A percentile compares a stretch with the other conserved stretches of the same genome.
Evolutionary conservation across 2,329 filamentous ascomycete genomes (phyloP).

Genomic region (Phialophora chinensis): DNA sequence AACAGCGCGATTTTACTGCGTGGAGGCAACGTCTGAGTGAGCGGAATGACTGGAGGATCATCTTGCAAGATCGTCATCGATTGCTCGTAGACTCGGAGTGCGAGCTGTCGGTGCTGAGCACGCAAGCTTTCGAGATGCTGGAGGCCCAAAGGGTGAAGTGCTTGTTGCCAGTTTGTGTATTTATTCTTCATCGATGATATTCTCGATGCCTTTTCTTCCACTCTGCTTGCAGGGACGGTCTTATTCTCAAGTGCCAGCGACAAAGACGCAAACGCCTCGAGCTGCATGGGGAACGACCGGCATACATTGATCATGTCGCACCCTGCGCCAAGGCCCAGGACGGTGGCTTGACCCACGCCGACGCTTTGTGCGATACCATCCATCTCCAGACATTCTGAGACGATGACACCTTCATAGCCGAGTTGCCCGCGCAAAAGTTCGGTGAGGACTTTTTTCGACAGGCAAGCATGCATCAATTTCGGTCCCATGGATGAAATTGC

Average conservation of each 20-base stretch:
- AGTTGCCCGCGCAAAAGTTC: conserved; percentile 85
- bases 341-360: conserved; percentile 91
- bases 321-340: conserved; percentile 95
- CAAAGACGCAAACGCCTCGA: conserved; percentile 86
- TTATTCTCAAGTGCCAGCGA: conserved; percentile 88
- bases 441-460: conserved; percentile 91
- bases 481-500: conserved; percentile 88
- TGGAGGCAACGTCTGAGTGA: conserved; percentile 58
- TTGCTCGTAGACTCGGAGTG: conserved; percentile 72
- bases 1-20: too few relatives aligned
- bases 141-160: conserved; percentile 82
- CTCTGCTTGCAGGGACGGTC: conserved; percentile 79
- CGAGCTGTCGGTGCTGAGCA: too few relatives aligned
- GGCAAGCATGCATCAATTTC: conserved; percentile 91
- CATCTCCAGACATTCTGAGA: conserved; percentile 96
- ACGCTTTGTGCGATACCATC: conserved; percentile 93
- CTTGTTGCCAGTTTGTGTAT: conserved; percentile 88
- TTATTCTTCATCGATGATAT: conserved; percentile 80
- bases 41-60: conserved; percentile 79
- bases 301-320: conserved; percentile 90
- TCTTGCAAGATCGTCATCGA: conserved; percentile 93
- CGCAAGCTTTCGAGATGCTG: conserved; percentile 71
- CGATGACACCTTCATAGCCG: conserved; percentile 85
- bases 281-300: conserved; percentile 82
- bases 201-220: conserved; percentile 77